Evolutionary conservation across 805 yeast genomes (phyloP), one percentile per base, ranked within the genome.

Genomic region (Metschnikowia santaceciliae): DNA sequence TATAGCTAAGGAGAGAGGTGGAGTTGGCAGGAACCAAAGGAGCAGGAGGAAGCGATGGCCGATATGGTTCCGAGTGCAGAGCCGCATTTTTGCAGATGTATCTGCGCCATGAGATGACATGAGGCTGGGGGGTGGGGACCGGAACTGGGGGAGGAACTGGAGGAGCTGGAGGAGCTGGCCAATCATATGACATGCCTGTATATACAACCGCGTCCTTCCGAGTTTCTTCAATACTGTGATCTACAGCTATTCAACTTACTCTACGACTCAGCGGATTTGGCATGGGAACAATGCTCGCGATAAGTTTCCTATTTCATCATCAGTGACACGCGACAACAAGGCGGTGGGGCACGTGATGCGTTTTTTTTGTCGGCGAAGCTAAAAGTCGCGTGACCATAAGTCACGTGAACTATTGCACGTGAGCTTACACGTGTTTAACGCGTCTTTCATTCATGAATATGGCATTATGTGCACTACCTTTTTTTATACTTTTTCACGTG

Each of bases 1-100:
- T 23, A 23, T n/a, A 13, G 14, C 30, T 20, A 32, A 11, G 4
- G 8, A 13, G 19, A 13, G 26, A 35, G 17, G 15, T 32, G 45
- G 23, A 26, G 10, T n/a, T 42, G 33, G 20, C n/a, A 34, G 33
- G 15, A 13, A 34, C 46, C 11, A 20, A 44, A 15, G 34, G 14
- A 52, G 51, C 48, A 52, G 48, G 49, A 35, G 32, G 40, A 45
- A 48, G 53, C 55, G 55, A 52, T 32, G n/a, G 37, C 40, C 54
- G 53, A 49, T 42, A 45, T 47, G 49, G 36, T 37, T 26, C 48
- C 52, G 45, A 20, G 42, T 32, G 38, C 42, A 11, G 46, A 17
- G 34, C 38, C 48, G 34, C 30, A 26, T 32, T 46, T 45, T 35
- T 17, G 40, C 47, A 42, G 17, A 42, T 33, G 46, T 19, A 14